phyloP scores from a whole-genome alignment of 768 basidiomycete genomes.

The Mycena chlorophos region DNA sequence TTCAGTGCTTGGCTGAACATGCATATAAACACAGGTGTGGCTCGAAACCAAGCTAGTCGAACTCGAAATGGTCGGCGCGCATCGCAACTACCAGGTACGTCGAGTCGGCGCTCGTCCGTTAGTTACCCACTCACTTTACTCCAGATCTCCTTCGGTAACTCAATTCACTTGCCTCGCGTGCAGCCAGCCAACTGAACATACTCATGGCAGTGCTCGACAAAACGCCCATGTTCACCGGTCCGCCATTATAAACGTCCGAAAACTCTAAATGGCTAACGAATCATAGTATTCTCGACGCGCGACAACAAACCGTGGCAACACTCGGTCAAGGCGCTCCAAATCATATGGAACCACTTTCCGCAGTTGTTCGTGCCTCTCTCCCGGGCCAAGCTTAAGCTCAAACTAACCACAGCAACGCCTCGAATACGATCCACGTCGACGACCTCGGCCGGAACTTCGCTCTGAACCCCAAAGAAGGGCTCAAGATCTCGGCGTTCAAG shows the following conservation, averaged over 20 bases:
- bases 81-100: conserved; percentile 69
- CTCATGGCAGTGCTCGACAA: conserved; percentile 71
- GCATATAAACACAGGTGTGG: conserved; percentile 88
- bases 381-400: neutral
- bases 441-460: conserved; percentile 90
- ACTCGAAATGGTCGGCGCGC: conserved; percentile 79
- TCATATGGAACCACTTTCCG: conserved; percentile 86
- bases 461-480: conserved; percentile 77
- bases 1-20: too few relatives aligned
- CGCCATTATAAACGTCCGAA: too few relatives aligned
- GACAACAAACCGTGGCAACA: conserved; percentile 76
- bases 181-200: conserved; percentile 2
- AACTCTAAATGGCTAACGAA: too few relatives aligned
- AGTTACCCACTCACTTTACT: too few relatives aligned
- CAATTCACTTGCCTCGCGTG: conserved; percentile 6
- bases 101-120: too few relatives aligned
- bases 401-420: conserved; percentile 40
- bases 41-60: conserved; percentile 85
- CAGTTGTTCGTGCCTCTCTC: conserved; percentile 56
- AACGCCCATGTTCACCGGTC: conserved; percentile 84
- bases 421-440: conserved; percentile 85
- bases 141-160: conserved; percentile 73
- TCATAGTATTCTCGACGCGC: conserved; percentile 75
- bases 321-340: conserved; percentile 77
- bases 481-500: conserved; percentile 83